Evolutionary conservation across 2,329 filamentous ascomycete genomes (phyloP).

Genomic region (Pseudopyrenochaeta lycopersici): DNA sequence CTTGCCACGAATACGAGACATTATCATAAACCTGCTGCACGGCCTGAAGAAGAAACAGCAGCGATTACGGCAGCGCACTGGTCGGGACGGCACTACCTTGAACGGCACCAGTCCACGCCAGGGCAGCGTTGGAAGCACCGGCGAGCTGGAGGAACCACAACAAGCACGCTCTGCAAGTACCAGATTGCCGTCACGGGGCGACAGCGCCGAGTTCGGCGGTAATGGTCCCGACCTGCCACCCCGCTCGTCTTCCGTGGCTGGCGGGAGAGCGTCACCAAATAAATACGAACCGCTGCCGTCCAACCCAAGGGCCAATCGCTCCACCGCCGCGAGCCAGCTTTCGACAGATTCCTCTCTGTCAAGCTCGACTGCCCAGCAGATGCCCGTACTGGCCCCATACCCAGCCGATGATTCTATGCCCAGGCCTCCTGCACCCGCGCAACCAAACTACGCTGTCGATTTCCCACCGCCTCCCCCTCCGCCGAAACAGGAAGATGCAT

Average conservation of each 20-base stretch:
- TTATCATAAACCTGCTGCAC: constrained; percentile 97
- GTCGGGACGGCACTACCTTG: constrained; percentile 55
- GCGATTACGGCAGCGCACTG: constrained; percentile 71
- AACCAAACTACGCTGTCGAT: constrained; percentile 59
- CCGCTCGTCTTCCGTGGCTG: constrained; percentile 57
- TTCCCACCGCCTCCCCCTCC: constrained; percentile 80
- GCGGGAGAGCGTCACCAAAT: constrained; percentile 55
- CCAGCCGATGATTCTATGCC: constrained; percentile 67
- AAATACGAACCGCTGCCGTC: constrained; percentile 51
- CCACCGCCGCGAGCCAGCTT: constrained; percentile 42
- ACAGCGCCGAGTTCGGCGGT: constrained; percentile 49
- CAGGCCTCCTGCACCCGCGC: constrained; percentile 40
- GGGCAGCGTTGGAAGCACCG: constrained; percentile 44
- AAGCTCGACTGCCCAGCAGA: constrained; percentile 78
- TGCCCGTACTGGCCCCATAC: constrained; percentile 78
- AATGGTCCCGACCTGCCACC: constrained; percentile 56
- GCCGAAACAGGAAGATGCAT: constrained; percentile 85
- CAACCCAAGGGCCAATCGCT: constrained; percentile 44
- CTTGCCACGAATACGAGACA: constrained; percentile 92
- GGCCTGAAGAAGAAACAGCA: constrained; percentile 97
- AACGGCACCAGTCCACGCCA: constrained; percentile 52
- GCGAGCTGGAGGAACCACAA: constrained; percentile 51
- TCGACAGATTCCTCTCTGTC: constrained; percentile 69
- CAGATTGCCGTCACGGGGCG: constrained; percentile 51
- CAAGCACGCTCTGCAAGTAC: constrained; percentile 53